Evolutionary conservation across 2,329 filamentous ascomycete species (phyloP), one percentile per base, ranked within the genome.

Genomic region (Monilinia laxa): DNA sequence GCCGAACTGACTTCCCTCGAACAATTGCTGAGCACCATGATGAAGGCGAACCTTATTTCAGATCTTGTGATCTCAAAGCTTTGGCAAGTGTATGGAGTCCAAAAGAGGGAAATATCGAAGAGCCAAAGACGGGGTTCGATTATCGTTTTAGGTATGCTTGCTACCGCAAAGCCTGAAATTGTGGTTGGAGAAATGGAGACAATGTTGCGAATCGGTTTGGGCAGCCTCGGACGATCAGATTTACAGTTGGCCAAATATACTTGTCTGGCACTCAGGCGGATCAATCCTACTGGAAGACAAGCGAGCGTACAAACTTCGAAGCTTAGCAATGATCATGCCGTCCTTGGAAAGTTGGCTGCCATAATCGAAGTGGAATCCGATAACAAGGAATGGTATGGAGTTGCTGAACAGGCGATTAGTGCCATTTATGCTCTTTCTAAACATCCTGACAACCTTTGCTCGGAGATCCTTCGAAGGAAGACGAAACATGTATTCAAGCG

Each of bases 81-180:
- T 7, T 99, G 96, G 95, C 93, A 97, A 75, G 93, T 99, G 3
- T 99, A 99, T 75, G 92, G 94, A 51, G 90, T 97, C 55, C 93
- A 97, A 75, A 95, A 90, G 80, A 89, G 91, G 69, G 93, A 97
- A 67, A 97, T 97, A 55, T 98, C 95, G 0, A 90, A 88, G 73
- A 94, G 88, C 2, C 95, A 98, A 78, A 86, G 95, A 69, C 87
- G 95, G 54, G 95, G 95, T 35, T 89, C 95, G 60, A 98, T 99
- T 76, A 98, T 99, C 70, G 91, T 98, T 9, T 83, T 99, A 3
- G 94, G 96, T 20, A 99, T 99, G 96, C 84, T 99, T 64, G 93
- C 94, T 5, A 88, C 95, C 2, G 95, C 96, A 2, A 92, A 91
- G 70, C 93, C 94, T 0, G 91, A 97, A 70, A 95, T 99, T 68